Percentiles rank a stretch among this genome's conserved stretches.
Evolutionary conservation across 441 rosid genomes (phyloP).

Genomic region (Arabidopsis lyrata): DNA sequence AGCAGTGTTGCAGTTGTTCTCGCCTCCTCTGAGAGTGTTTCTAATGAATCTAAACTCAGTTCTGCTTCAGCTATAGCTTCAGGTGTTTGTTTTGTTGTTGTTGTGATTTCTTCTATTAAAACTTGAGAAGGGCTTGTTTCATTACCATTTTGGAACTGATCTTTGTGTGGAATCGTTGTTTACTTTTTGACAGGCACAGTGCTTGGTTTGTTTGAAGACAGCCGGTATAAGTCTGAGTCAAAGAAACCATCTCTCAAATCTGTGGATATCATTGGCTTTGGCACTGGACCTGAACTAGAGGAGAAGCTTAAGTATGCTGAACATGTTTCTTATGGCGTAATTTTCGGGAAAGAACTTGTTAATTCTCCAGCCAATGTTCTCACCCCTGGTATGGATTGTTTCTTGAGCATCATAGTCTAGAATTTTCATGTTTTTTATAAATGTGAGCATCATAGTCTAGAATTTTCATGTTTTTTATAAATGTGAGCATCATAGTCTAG

Average conservation of each 20-base stretch:
- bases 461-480: neutral
- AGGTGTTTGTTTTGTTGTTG: too few species aligned
- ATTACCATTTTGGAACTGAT: conserved; percentile 69
- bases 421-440: neutral
- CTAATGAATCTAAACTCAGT: conserved; percentile 66
- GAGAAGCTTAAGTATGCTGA: conserved; percentile 89
- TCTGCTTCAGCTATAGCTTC: conserved; percentile 86
- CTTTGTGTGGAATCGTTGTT: conserved; percentile 67
- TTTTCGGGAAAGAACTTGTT: conserved; percentile 83
- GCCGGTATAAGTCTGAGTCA: conserved; percentile 77
- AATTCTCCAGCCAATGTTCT: conserved; percentile 97
- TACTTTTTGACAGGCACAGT: conserved; percentile 69
- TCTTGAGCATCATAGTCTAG: neutral
- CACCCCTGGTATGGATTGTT: conserved; percentile 72
- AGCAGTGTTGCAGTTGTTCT: conserved; percentile 65
- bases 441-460: neutral
- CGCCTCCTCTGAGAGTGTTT: conserved; percentile 61
- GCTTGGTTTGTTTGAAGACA: conserved; percentile 79
- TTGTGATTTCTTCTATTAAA: neutral
- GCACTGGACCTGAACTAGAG: conserved; percentile 78
- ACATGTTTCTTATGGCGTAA: conserved; percentile 78
- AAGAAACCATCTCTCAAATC: conserved; percentile 70
- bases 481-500: neutral
- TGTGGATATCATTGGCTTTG: conserved; percentile 87
- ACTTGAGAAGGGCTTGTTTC: neutral